phyloP scores from a whole-genome alignment of 108 stramenopile species.

The Mediolabrus comicus region DNA sequence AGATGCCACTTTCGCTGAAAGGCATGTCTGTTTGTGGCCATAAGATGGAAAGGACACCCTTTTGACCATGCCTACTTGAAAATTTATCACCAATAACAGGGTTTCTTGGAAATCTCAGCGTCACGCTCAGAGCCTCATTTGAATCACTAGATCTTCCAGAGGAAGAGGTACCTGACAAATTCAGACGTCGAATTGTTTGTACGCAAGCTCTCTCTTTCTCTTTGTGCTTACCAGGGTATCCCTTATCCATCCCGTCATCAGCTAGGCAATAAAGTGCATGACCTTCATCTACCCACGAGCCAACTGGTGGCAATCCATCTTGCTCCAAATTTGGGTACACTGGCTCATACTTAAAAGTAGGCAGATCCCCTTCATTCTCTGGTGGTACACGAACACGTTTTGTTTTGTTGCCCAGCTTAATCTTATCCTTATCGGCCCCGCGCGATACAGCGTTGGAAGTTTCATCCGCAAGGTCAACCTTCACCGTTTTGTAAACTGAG shows the following conservation, averaged over 20 bases:
- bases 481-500: conserved; percentile 93
- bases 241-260: conserved; percentile 71
- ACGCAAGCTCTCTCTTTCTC: conserved; percentile 90
- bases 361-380: conserved; percentile 37
- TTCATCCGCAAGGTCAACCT: conserved; percentile 86
- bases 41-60: conserved; percentile 96
- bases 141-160: conserved; percentile 35
- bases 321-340: conserved; percentile 72
- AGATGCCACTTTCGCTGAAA: conserved; percentile 96
- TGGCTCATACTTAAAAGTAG: conserved; percentile 43
- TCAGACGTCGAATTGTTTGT: conserved; percentile 72
- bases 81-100: conserved; percentile 99
- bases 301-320: conserved; percentile 94
- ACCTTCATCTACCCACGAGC: conserved; percentile 80
- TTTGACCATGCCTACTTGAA: conserved; percentile 98
- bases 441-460: conserved; percentile 51
- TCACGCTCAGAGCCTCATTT: conserved; percentile 69
- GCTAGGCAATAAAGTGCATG: conserved; percentile 92
- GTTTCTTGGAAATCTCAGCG: conserved; percentile 93
- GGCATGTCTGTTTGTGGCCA: conserved; percentile 99
- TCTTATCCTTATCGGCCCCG: conserved; percentile 58
- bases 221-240: conserved; percentile 83
- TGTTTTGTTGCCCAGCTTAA: conserved; percentile 34
- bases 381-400: conserved; percentile 37
- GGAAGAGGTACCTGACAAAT: conserved; percentile 22